Percentiles rank a stretch among this genome's conserved stretches.
Conservation (phyloP, 2,329 filamentous ascomycete species). For the Metarhizium humberi region DNA sequence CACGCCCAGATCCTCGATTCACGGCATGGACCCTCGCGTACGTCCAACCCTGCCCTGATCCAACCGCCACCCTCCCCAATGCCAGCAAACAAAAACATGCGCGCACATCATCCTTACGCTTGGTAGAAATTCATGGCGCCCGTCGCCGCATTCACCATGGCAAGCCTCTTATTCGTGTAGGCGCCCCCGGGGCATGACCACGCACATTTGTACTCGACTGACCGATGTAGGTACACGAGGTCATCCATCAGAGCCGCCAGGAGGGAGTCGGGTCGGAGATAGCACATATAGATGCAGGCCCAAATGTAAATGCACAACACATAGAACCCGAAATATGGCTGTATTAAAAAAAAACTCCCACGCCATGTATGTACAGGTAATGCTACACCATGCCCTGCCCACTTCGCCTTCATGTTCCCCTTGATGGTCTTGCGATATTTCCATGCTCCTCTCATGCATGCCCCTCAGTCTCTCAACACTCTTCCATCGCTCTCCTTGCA, state of each 20-base stretch:
- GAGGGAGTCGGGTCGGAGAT: constrained; percentile 18
- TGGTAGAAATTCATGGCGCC: constrained; percentile 37
- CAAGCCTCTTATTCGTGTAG: constrained; percentile 38
- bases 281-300: neutral
- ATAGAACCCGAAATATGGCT: neutral
- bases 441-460: neutral
- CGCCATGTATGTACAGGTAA: constrained; percentile 8
- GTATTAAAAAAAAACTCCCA: neutral
- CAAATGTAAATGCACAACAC: neutral
- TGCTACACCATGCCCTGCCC: constrained; percentile 7
- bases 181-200: constrained; percentile 4
- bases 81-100: neutral
- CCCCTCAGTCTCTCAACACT: too few relatives aligned
- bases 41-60: neutral
- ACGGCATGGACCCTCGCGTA: constrained; percentile 21
- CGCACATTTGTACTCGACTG: neutral
- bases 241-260: constrained; percentile 31
- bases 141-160: constrained; percentile 45
- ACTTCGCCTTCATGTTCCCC: neutral
- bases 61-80: neutral
- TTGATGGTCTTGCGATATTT: neutral
- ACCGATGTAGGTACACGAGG: constrained; percentile 25
- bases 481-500: too few relatives aligned
- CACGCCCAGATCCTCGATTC: neutral
- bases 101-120: neutral